phyloP scores from a whole-genome alignment of 129 eudicot genomes.

The Lactuca saligna region DNA sequence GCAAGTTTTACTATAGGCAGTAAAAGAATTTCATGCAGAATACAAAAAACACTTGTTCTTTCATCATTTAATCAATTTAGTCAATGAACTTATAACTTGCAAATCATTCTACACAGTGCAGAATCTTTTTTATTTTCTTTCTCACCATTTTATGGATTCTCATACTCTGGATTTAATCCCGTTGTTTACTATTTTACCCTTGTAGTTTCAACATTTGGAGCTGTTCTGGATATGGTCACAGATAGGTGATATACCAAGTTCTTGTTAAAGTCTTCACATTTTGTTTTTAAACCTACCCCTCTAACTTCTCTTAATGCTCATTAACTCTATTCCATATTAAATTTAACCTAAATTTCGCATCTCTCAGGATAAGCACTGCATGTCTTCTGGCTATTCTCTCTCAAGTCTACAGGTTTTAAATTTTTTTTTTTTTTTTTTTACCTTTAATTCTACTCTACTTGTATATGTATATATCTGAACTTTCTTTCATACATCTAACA shows the following conservation, averaged over 20 bases:
- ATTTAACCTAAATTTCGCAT: slow-evolving; percentile 22
- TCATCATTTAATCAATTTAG: no score
- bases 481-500: background rate
- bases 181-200: slow-evolving; percentile 13
- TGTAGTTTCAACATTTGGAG: slow-evolving; percentile 92
- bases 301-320: slow-evolving; percentile 7
- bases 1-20: no score
- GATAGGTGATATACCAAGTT: slow-evolving; percentile 53
- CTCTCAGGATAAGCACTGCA: slow-evolving; percentile 90
- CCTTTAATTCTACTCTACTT: background rate
- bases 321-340: slow-evolving; percentile 7
- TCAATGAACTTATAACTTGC: background rate
- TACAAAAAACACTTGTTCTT: no score
- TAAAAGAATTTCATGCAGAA: no score
- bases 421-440: background rate
- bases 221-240: slow-evolving; percentile 98
- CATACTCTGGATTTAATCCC: slow-evolving; percentile 14
- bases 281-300: no score
- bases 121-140: background rate
- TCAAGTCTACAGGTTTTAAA: slow-evolving; percentile 74
- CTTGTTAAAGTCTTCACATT: background rate
- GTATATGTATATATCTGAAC: background rate
- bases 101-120: background rate
- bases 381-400: slow-evolving; percentile 90
- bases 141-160: slow-evolving; percentile 1